These are phyloP conservation scores for Abortiporus biennis DNA, from an alignment of 1,284 basidiomycete genomes.

Conservation along the genomic window DNA sequence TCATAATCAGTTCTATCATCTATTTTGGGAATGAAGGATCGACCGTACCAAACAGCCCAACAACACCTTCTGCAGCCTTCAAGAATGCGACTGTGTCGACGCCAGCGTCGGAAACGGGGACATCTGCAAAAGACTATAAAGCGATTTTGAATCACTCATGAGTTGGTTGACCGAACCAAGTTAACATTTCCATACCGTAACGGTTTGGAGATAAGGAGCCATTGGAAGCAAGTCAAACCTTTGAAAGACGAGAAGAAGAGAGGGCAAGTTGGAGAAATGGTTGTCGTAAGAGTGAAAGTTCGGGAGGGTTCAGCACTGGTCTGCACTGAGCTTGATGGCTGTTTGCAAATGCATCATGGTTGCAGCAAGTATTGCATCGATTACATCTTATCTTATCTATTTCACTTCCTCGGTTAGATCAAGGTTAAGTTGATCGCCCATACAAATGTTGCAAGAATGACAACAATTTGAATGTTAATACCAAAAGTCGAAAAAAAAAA, in stretches of 20 bases:
- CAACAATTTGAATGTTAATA: too few relatives aligned
- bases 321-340: too few relatives aligned
- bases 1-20: background rate
- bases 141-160: too few relatives aligned
- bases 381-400: too few relatives aligned
- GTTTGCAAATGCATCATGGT: too few relatives aligned
- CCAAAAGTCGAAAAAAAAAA: too few relatives aligned
- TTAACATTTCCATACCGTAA: slow-evolving; percentile 49
- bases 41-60: slow-evolving; percentile 83
- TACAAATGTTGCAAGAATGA: too few relatives aligned
- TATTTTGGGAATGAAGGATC: background rate
- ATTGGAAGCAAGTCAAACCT: slow-evolving; percentile 47
- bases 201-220: slow-evolving; percentile 84
- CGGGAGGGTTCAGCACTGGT: too few relatives aligned
- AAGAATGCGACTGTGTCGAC: slow-evolving; percentile 88
- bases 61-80: slow-evolving; percentile 85
- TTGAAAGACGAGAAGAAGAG: slow-evolving; percentile 9
- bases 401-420: too few relatives aligned
- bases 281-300: too few relatives aligned
- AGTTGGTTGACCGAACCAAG: background rate
- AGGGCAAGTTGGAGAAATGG: slow-evolving; percentile 6
- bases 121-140: slow-evolving; percentile 82
- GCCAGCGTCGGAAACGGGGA: slow-evolving; percentile 81
- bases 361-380: too few relatives aligned
- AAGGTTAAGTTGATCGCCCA: too few relatives aligned